Evolutionary conservation across 768 basidiomycete species (phyloP), one percentile per base, ranked within the genome.

Genomic region (Lactifluus echinatus): DNA sequence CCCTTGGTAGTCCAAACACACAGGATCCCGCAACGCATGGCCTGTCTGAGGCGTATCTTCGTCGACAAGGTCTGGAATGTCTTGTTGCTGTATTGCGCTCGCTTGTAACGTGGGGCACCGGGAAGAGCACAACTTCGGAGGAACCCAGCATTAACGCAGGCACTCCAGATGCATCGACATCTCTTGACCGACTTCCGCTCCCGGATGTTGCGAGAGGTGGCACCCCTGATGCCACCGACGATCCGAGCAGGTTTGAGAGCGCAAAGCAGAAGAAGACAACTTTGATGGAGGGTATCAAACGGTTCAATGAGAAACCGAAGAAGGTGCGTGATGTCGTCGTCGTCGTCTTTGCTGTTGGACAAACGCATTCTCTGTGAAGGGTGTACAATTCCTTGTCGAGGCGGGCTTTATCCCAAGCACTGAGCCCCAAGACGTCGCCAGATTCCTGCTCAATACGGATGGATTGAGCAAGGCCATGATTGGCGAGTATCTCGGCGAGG

Each of bases 251-350:
- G 66, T 97, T 99, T 62, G 95, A 97, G 74, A 93, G 81, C 59
- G 96, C 93, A 11, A 97, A 96, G 69, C 89, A 93, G 73, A 87
- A 90, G 73, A 99, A 99, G 74, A 97, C 91, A 33, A 94, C 88
- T 0, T 70, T 98, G 28, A 73, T 93, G 37, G 95, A 98, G 68
- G 96, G 96, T 26, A 89, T 98, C 71, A 93, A 88, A 71, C 93
- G 92, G 71, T 99, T 99, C 72, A 97, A 98, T 69, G 93, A 87
- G 76, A 98, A 96, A 72, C 94, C 95, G n/a, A 98, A 97, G 72
- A 81, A 85, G 64, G 93, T 94, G 66, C 45, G 85, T 71, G 2
- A 2, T 26, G 19, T 21, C 33, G 42, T 15, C 26, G 42, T 15
- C 26, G 10, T 24, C 23, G 19, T 10, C 28, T 33, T 23, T 0